Evolutionary conservation across 805 yeast species (phyloP).

Genomic region (Saturnispora bothae): DNA sequence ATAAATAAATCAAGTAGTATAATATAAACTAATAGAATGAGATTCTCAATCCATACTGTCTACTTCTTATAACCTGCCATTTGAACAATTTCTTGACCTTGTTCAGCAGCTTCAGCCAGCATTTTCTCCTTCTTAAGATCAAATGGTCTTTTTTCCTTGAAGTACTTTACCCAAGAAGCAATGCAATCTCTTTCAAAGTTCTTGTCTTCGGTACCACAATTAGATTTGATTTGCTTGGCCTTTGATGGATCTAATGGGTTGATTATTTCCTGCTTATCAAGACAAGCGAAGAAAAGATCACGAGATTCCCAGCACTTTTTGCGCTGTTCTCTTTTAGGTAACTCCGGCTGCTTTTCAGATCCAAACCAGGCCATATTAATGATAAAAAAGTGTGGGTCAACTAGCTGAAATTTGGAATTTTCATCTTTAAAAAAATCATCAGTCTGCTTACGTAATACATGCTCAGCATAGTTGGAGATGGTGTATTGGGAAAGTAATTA

Average conservation of each 20-base stretch:
- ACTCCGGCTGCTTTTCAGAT: conserved; percentile 23
- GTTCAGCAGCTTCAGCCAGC: conserved; percentile 58
- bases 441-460: background rate
- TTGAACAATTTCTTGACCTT: conserved; percentile 39
- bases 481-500: too few species aligned
- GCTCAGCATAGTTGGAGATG: background rate
- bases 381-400: too few species aligned
- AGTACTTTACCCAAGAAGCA: conserved; percentile 79
- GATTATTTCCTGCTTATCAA: conserved; percentile 54
- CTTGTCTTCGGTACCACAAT: conserved; percentile 49
- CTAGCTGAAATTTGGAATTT: too few species aligned
- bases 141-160: conserved; percentile 79
- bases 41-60: too few species aligned
- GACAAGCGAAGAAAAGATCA: conserved; percentile 66
- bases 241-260: conserved; percentile 53
- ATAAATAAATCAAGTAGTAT: too few species aligned
- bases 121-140: conserved; percentile 62
- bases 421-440: too few species aligned
- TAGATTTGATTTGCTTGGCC: conserved; percentile 29
- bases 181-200: conserved; percentile 69
- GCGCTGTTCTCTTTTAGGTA: conserved; percentile 54
- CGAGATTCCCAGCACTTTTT: conserved; percentile 85
- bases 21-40: too few species aligned
- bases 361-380: conserved; percentile 8
- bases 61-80: conserved; percentile 21